phyloP scores from a whole-genome alignment of 1,139 yeast genomes.

The Hemisphaericaspora lyxosophila region DNA sequence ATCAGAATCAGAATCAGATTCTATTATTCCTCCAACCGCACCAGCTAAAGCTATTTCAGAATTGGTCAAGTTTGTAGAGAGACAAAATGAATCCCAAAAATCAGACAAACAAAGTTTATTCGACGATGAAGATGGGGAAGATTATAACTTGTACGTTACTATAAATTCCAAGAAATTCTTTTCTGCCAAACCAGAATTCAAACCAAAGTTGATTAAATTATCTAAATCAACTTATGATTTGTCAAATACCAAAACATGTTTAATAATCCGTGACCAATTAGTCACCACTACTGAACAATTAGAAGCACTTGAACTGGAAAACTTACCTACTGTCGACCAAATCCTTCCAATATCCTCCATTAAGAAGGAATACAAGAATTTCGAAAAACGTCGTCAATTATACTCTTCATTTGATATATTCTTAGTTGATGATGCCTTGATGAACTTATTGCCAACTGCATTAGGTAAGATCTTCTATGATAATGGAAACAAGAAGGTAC shows the following conservation, averaged over 20 bases:
- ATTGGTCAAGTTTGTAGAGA: constrained; percentile 43
- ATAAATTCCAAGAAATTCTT: constrained; percentile 65
- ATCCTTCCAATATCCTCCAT: constrained; percentile 57
- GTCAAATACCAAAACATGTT: constrained; percentile 59
- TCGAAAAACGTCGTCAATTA: constrained; percentile 69
- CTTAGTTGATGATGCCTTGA: constrained; percentile 78
- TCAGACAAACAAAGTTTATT: constrained; percentile 29
- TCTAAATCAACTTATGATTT: constrained; percentile 49
- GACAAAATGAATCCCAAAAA: constrained; percentile 25
- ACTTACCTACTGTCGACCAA: constrained; percentile 47
- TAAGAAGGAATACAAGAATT: constrained; percentile 67
- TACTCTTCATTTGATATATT: constrained; percentile 65
- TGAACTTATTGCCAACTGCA: constrained; percentile 76
- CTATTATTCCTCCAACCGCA: constrained; percentile 21
- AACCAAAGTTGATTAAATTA: constrained; percentile 65
- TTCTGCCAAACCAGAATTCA: constrained; percentile 61
- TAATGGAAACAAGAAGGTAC: constrained; percentile 57
- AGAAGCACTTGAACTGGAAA: constrained; percentile 57
- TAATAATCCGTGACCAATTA: constrained; percentile 69
- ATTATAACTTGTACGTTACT: constrained; percentile 53
- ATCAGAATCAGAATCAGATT: constrained; percentile 3
- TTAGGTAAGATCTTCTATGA: constrained; percentile 77
- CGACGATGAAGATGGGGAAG: constrained; percentile 56
- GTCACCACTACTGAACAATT: constrained; percentile 58
- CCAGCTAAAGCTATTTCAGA: constrained; percentile 51